Evolutionary conservation across 2,329 filamentous ascomycete genomes (phyloP).

Genomic region (Zalaria obscura): DNA sequence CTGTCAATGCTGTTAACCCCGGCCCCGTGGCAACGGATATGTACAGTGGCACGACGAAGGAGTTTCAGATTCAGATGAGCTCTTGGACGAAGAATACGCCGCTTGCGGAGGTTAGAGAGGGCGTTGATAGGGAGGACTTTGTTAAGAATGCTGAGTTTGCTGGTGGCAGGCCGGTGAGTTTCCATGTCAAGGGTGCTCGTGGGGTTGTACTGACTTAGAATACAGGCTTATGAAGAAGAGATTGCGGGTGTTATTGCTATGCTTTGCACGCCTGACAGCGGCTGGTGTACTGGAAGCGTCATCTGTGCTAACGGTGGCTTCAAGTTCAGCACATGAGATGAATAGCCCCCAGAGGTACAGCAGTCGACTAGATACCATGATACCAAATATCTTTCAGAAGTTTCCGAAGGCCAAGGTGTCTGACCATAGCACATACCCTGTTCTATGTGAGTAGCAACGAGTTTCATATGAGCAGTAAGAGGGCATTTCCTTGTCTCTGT

Average conservation of each 20-base stretch:
- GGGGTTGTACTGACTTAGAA: conserved; percentile 12
- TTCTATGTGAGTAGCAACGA: too few relatives aligned
- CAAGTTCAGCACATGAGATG: conserved; percentile 33
- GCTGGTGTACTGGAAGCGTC: conserved; percentile 64
- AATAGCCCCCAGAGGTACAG: too few relatives aligned
- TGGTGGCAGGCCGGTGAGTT: conserved; percentile 38
- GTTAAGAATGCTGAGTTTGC: conserved; percentile 24
- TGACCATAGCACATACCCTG: too few relatives aligned
- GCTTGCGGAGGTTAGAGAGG: conserved; percentile 44
- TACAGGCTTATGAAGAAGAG: conserved; percentile 48
- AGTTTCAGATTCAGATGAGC: conserved; percentile 45
- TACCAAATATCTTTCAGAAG: too few relatives aligned
- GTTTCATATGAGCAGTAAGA: too few relatives aligned
- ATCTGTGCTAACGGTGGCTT: conserved; percentile 72
- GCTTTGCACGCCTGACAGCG: conserved; percentile 57
- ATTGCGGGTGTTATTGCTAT: conserved; percentile 65
- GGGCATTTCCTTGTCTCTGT: too few relatives aligned
- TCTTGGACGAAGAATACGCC: conserved; percentile 51
- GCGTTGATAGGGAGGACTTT: conserved; percentile 46
- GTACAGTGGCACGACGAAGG: conserved; percentile 42
- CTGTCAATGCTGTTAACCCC: conserved; percentile 53
- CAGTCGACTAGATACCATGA: too few relatives aligned
- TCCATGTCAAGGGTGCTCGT: conserved; percentile 19
- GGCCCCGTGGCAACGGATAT: conserved; percentile 55
- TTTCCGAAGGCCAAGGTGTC: too few relatives aligned